These are phyloP conservation scores for Globisporangium viniferum DNA, from an alignment of 352 stramenopile genomes.

Conservation along the genomic window DNA sequence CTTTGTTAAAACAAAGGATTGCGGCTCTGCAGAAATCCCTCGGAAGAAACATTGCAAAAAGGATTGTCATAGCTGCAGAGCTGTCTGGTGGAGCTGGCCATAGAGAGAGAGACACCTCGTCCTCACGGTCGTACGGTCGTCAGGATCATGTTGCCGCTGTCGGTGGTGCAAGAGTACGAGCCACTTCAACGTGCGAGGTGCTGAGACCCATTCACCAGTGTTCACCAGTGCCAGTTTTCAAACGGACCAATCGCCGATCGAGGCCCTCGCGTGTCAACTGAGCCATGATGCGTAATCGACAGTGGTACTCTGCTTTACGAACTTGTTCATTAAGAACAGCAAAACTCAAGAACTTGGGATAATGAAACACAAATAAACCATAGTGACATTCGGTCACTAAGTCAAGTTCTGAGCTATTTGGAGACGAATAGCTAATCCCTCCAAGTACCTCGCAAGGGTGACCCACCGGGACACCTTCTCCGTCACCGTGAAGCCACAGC, in stretches of 20 bases:
- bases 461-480: not conserved
- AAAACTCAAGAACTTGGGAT: no score
- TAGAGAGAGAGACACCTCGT: no score
- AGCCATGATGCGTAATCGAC: not conserved
- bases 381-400: not conserved
- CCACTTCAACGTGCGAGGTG: not conserved
- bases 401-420: not conserved
- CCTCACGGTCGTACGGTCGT: no score
- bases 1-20: no score
- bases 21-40: no score
- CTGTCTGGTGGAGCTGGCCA: no score
- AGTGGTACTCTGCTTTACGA: not conserved
- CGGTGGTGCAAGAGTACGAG: not conserved
- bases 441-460: not conserved
- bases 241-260: not conserved
- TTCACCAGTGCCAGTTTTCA: not conserved
- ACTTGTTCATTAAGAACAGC: not conserved
- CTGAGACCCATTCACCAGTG: not conserved
- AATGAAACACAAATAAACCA: no score
- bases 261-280: not conserved
- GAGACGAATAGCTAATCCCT: not conserved
- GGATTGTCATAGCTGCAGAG: no score
- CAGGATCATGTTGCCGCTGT: no score
- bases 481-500: no score
- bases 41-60: no score